phyloP scores from a whole-genome alignment of 2,329 filamentous ascomycete genomes.

The Fusarium concolor region DNA sequence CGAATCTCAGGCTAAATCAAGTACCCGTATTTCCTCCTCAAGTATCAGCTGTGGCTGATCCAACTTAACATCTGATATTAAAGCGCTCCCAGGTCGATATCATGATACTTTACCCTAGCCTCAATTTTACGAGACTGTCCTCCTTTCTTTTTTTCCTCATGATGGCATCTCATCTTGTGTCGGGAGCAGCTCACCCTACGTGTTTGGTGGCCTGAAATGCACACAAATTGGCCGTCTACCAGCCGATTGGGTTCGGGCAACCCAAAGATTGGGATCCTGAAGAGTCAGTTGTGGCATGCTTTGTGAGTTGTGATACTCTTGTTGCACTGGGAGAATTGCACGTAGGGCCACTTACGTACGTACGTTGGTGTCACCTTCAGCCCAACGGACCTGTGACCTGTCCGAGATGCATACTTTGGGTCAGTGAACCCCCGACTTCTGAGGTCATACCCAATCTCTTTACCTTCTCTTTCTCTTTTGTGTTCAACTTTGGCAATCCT shows the following conservation, averaged over 20 bases:
- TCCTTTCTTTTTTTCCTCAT: conserved; percentile 20
- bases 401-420: conserved; percentile 30
- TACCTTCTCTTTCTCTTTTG: conserved; percentile 4
- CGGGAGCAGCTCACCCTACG: conserved; percentile 26
- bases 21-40: neutral
- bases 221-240: conserved; percentile 34
- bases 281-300: conserved; percentile 28
- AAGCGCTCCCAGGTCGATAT: conserved; percentile 36
- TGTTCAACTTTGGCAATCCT: neutral
- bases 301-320: conserved; percentile 32
- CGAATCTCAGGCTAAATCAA: neutral
- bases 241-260: conserved; percentile 34
- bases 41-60: conserved; percentile 26
- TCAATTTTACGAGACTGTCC: conserved; percentile 31
- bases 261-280: conserved; percentile 11
- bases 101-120: conserved; percentile 43
- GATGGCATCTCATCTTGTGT: conserved; percentile 9
- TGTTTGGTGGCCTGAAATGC: conserved; percentile 34
- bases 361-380: conserved; percentile 6
- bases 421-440: conserved; percentile 21
- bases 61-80: conserved; percentile 42
- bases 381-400: conserved; percentile 4
- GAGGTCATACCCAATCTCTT: conserved; percentile 2
- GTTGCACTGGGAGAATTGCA: neutral
- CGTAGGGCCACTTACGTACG: conserved; percentile 1